Evolutionary conservation across 306 rosid species (phyloP).

Genomic region (Medicago truncatula): MtrunA17r5.0-ANR NC_053042.1:55214501-55215000

Average conservation of each 20-base stretch:
- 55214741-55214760: not conserved
- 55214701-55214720: not conserved
- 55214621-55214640: slow-evolving; percentile 50
- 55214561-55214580: slow-evolving; percentile 10
- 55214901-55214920: not conserved
- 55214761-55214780: not conserved
- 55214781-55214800: not conserved
- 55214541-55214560: not conserved
- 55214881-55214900: not conserved
- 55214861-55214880: not conserved
- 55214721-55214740: not conserved
- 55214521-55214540: not conserved
- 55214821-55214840: not conserved
- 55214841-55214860: not conserved
- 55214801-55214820: not conserved
- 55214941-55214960: not conserved
- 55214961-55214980: not conserved
- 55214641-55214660: slow-evolving; percentile 55
- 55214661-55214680: slow-evolving; percentile 45
- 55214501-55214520: slow-evolving; percentile 3
- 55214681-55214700: not conserved
- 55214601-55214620: slow-evolving; percentile 51
- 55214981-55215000: not conserved
- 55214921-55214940: not conserved
- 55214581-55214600: slow-evolving; percentile 60